Conservation (phyloP, 805 yeast genomes). For the Isabelozyma gotoi region DNA sequence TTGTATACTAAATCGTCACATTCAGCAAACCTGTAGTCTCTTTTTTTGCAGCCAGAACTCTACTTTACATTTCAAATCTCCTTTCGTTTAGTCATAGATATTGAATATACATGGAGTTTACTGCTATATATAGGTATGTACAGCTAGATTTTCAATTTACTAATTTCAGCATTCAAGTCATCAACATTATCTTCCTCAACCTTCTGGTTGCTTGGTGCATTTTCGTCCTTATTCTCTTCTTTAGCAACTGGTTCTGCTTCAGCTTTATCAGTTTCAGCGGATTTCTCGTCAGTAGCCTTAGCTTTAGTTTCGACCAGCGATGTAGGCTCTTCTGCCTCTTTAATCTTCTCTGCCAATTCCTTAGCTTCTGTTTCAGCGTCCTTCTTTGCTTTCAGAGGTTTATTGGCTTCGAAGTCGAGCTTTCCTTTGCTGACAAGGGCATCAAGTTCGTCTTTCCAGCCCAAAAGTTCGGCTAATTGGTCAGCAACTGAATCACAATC, state of each 20-base stretch:
- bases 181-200: slow-evolving; percentile 3
- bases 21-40: too few species aligned
- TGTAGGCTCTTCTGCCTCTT: slow-evolving; percentile 5
- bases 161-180: slow-evolving; percentile 7
- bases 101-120: too few species aligned
- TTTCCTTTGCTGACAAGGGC: slow-evolving; percentile 26
- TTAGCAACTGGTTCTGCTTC: slow-evolving; percentile 6
- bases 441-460: slow-evolving; percentile 63
- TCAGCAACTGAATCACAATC: slow-evolving; percentile 68
- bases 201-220: slow-evolving; percentile 6
- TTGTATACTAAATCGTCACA: too few species aligned
- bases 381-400: slow-evolving; percentile 9
- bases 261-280: slow-evolving; percentile 13
- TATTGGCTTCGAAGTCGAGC: slow-evolving; percentile 7
- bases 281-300: background rate
- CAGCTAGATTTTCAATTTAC: slow-evolving; percentile 11
- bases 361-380: slow-evolving; percentile 8
- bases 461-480: slow-evolving; percentile 51
- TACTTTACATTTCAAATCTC: too few species aligned
- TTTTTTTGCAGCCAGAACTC: too few species aligned
- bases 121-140: too few species aligned
- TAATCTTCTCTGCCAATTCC: slow-evolving; percentile 3
- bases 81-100: too few species aligned
- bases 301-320: background rate
- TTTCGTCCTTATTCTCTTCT: slow-evolving; percentile 4